Percentiles rank a stretch among this genome's conserved stretches.
Evolutionary conservation across 1,284 basidiomycete species (phyloP).

Genomic region (Apiotrichum porosum): DNA sequence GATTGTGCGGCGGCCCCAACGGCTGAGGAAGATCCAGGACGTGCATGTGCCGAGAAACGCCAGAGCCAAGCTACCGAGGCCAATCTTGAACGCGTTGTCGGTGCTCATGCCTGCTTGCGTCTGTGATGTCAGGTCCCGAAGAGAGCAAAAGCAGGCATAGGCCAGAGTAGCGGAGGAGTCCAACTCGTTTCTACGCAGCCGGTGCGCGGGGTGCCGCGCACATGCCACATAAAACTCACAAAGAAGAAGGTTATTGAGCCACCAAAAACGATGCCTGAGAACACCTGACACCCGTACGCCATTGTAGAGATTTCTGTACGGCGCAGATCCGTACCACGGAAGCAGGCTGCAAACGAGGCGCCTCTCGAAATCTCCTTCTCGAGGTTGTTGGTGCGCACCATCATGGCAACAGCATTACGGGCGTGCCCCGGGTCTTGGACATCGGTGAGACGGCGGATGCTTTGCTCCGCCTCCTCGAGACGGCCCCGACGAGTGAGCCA

Average conservation of each 20-base stretch:
- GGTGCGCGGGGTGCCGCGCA: no score
- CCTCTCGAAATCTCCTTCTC: slow-evolving; percentile 14
- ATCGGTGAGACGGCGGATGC: background rate
- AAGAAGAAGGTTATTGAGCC: slow-evolving; percentile 15
- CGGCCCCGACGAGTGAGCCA: slow-evolving; percentile 12
- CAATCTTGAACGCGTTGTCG: slow-evolving; percentile 6
- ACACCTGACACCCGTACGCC: slow-evolving; percentile 15
- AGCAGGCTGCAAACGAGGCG: slow-evolving; percentile 15
- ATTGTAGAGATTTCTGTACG: slow-evolving; percentile 36
- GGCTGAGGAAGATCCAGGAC: background rate
- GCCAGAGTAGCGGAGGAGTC: no score
- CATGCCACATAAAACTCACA: no score
- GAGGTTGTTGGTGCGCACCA: slow-evolving; percentile 26
- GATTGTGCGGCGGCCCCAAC: slow-evolving; percentile 27
- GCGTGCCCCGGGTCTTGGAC: no score
- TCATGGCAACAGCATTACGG: slow-evolving; percentile 28
- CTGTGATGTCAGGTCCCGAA: no score
- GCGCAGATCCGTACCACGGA: slow-evolving; percentile 48
- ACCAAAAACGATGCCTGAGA: slow-evolving; percentile 10
- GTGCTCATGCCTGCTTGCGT: slow-evolving; percentile 5
- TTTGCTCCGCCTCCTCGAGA: background rate
- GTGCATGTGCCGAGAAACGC: slow-evolving; percentile 3
- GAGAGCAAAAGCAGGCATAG: no score
- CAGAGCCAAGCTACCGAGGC: background rate
- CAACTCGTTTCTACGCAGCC: no score